Conservation (phyloP, 176 grass and related monocot species). For the Carex cristatella region DNA sequence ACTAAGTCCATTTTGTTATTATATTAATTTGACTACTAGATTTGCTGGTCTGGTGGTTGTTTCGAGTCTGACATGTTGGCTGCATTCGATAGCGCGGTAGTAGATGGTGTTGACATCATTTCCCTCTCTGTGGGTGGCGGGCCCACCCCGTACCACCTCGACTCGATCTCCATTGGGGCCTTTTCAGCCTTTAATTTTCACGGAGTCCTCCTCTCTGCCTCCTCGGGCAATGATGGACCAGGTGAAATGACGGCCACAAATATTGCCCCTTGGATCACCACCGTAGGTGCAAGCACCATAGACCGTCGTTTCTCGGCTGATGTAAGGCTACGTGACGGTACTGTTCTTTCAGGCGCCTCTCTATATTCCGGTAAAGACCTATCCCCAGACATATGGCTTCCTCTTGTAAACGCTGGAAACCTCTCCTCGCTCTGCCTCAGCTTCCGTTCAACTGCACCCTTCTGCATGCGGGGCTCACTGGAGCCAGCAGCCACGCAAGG, state of each 20-base stretch:
- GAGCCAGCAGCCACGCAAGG: conserved; percentile 53
- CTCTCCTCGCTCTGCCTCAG: conserved; percentile 19
- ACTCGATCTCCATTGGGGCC: conserved; percentile 75
- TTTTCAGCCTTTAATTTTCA: conserved; percentile 52
- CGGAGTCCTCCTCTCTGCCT: conserved; percentile 76
- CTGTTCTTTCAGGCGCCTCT: conserved; percentile 51
- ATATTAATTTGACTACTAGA: conserved; percentile 2
- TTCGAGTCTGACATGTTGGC: conserved; percentile 98
- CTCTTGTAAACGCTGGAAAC: conserved; percentile 58
- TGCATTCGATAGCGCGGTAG: conserved; percentile 77
- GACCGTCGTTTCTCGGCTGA: conserved; percentile 78
- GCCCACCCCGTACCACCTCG: conserved; percentile 67
- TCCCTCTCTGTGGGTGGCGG: conserved; percentile 85
- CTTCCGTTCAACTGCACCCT: conserved; percentile 48
- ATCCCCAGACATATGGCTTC: conserved; percentile 12
- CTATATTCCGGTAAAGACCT: conserved; percentile 67
- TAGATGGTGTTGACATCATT: conserved; percentile 83
- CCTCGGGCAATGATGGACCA: conserved; percentile 80
- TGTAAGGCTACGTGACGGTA: conserved; percentile 59
- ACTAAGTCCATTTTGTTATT: neutral
- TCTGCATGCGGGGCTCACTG: conserved; percentile 90
- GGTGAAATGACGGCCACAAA: conserved; percentile 74
- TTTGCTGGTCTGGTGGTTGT: conserved; percentile 46
- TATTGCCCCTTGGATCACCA: conserved; percentile 76
- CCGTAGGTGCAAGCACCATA: conserved; percentile 87